Base-by-base conservation (phyloP, 208 protist genomes). In the Trypanosoma boissoni region DNA sequence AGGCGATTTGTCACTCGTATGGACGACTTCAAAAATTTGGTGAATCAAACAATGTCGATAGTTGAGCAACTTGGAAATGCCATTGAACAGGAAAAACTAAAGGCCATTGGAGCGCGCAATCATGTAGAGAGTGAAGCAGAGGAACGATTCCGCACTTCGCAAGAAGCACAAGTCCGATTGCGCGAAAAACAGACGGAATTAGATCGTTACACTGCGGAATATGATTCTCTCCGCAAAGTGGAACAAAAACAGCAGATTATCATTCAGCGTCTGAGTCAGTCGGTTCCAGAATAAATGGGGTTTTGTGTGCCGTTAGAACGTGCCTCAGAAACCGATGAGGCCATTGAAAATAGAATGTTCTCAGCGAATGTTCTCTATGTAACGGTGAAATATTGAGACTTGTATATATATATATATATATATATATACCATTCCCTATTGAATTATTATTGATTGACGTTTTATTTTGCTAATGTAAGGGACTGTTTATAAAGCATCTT, bases 71-170 rank as follows among this genome's bases (percentile, higher is more conserved):
- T 92, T 1, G 86, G 86, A 24, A 63, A 81, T 14, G 83, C 80
- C 20, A 96, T 96, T 70, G 89, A 96, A 52, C 44, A 77, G 10
- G 83, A 94, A 59, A 93, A 94, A 58, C 74, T 96, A 4, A 86
- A 76, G 48, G 89, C 89, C 1, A 92, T 96, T 45, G 89, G 89
- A 10, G 71, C 76, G 0, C 83, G 89, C 36, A 91, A 93, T 64
- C 76, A 86, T 57, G 89, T 94, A n/a, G 84, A 96, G 66, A 87
- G 86, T 53, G 89, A 96, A 64, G 73, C 74, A 8, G 89, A 96
- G 72, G 83, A 90, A 50, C 78, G 89, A 7, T 78, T 74, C 29
- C 80, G 86, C 34, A 74, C 72, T 1, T 58, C 88, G 51, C 82
- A 84, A 55, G 89, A 96, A 72, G 84, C 83, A 8, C 81, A 92